These are phyloP conservation scores for Prunus mira DNA, from an alignment of 306 rosid species.

Conservation along the genomic window DNA sequence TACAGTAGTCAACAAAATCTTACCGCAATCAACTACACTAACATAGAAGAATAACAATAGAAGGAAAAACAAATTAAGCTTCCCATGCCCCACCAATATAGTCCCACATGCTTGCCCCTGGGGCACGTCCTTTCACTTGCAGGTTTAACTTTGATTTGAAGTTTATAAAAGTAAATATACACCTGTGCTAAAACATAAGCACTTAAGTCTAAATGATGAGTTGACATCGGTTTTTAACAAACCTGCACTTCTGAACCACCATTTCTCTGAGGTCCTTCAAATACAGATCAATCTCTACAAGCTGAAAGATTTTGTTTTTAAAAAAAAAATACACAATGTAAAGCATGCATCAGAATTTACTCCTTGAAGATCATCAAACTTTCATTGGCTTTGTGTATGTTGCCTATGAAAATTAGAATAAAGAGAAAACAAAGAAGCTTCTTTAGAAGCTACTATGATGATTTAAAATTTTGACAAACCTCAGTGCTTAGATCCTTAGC, in stretches of 20 bases:
- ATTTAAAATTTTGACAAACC: conserved; percentile 40
- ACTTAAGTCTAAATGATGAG: background rate
- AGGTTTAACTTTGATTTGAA: background rate
- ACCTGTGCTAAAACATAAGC: background rate
- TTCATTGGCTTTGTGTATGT: background rate
- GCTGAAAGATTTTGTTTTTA: conserved; percentile 37
- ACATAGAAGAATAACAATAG: background rate
- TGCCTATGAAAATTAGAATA: background rate
- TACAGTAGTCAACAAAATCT: background rate
- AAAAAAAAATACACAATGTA: background rate
- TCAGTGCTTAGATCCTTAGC: conserved; percentile 68
- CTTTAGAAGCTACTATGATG: background rate
- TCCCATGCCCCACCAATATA: background rate
- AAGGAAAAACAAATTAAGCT: background rate
- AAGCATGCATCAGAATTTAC: background rate
- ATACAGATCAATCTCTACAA: conserved; percentile 54
- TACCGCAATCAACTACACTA: background rate
- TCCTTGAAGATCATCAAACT: background rate
- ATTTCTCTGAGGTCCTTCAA: conserved; percentile 66
- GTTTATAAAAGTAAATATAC: background rate
- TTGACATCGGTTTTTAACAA: conserved; percentile 10
- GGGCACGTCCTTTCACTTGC: background rate
- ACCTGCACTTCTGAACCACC: conserved; percentile 85
- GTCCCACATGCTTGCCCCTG: background rate
- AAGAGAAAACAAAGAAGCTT: background rate